Evolutionary conservation across 1,284 basidiomycete species (phyloP).

Genomic region (Cutaneotrichosporon spelunceum): DNA sequence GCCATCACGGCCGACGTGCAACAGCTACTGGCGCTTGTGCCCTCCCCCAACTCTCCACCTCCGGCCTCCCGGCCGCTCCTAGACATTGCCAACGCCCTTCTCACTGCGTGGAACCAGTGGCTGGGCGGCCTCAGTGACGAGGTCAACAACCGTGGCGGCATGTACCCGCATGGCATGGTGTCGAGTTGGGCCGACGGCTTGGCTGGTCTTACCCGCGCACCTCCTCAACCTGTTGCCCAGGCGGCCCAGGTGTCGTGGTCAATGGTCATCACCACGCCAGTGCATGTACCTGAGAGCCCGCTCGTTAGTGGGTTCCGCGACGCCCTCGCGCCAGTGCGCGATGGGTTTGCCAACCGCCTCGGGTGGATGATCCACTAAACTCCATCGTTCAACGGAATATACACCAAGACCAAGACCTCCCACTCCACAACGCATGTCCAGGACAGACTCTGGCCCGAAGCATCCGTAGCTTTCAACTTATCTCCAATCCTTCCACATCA

Average conservation of each 20-base stretch:
- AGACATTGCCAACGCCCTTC: constrained; percentile 35
- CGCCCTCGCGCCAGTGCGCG: constrained; percentile 33
- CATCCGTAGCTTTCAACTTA: not conserved
- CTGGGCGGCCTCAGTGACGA: constrained; percentile 31
- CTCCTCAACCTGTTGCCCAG: not conserved
- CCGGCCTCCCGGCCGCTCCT: constrained; percentile 27
- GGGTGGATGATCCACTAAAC: constrained; percentile 34
- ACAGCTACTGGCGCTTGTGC: constrained; percentile 34
- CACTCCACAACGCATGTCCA: not conserved
- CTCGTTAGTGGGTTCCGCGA: constrained; percentile 33
- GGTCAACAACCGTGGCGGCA: constrained; percentile 45
- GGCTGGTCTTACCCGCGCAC: constrained; percentile 24
- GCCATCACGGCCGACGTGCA: constrained; percentile 32
- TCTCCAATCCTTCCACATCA: not conserved
- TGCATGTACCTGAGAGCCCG: constrained; percentile 10
- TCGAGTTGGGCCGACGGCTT: constrained; percentile 36
- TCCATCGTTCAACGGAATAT: constrained; percentile 5
- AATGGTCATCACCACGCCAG: constrained; percentile 10
- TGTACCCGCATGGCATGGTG: constrained; percentile 41
- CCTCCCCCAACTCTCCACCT: constrained; percentile 24
- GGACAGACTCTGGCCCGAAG: not conserved
- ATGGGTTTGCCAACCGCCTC: constrained; percentile 35
- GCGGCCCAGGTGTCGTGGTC: constrained; percentile 19
- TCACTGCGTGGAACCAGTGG: constrained; percentile 40
- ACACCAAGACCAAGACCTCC: not conserved